phyloP scores from a whole-genome alignment of 495 filamentous ascomycete genomes.

The Annulohypoxylon moriforme region DNA sequence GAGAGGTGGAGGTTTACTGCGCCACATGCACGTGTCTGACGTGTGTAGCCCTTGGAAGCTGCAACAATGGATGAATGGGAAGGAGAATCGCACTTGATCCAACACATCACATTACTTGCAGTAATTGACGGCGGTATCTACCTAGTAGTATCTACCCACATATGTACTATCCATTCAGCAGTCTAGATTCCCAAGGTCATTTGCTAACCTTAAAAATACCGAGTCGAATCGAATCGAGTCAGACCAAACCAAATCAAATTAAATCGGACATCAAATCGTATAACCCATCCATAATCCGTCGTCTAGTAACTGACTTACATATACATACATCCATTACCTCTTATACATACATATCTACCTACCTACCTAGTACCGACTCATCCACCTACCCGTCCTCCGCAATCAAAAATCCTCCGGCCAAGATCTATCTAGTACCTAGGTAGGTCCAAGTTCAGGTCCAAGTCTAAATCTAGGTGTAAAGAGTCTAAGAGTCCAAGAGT shows the following conservation, averaged over 20 bases:
- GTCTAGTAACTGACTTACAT: not conserved
- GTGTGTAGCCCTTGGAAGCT: not conserved
- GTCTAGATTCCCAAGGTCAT: no score
- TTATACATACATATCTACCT: not conserved
- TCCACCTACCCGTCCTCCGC: conserved; percentile 12
- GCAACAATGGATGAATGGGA: not conserved
- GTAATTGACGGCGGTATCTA: not conserved
- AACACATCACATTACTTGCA: conserved; percentile 10
- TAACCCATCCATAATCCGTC: not conserved
- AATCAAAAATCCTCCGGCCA: conserved; percentile 15
- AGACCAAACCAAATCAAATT: not conserved
- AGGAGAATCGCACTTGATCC: not conserved
- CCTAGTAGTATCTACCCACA: not conserved
- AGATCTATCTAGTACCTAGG: not conserved
- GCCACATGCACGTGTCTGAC: conserved; percentile 2
- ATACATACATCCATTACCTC: not conserved
- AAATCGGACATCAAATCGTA: not conserved
- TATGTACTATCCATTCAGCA: no score
- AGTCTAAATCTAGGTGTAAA: no score
- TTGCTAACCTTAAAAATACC: no score
- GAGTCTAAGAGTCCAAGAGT: not conserved
- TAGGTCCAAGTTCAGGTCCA: not conserved
- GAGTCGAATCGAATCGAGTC: no score
- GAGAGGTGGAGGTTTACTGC: conserved; percentile 6
- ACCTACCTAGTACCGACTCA: not conserved